These are phyloP conservation scores for Clarireedia monteithiana DNA, from an alignment of 2,329 filamentous ascomycete species.

Conservation along the genomic window DNA sequence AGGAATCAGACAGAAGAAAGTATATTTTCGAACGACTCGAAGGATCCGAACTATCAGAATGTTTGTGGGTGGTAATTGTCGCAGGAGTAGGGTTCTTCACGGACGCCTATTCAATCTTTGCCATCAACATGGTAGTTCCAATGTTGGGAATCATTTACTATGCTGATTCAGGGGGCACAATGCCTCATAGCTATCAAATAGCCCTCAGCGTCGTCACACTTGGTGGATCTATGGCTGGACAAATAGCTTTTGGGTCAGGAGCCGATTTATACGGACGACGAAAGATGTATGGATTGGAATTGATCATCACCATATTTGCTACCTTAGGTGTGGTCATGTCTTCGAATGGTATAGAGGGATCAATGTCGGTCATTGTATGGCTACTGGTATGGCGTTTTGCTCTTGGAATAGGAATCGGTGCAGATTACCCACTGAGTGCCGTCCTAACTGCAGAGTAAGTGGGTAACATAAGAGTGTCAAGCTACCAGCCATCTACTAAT, in stretches of 20 bases:
- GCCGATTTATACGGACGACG: slow-evolving; percentile 69
- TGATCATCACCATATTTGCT: slow-evolving; percentile 57
- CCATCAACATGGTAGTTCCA: slow-evolving; percentile 63
- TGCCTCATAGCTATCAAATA: slow-evolving; percentile 46
- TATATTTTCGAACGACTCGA: slow-evolving; percentile 20
- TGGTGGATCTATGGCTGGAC: slow-evolving; percentile 70
- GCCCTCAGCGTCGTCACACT: slow-evolving; percentile 75
- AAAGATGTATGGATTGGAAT: slow-evolving; percentile 72
- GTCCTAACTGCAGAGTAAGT: slow-evolving; percentile 61
- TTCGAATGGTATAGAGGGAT: slow-evolving; percentile 50
- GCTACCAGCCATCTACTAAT: not conserved
- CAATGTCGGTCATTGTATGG: slow-evolving; percentile 50
- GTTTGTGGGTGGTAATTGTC: slow-evolving; percentile 36
- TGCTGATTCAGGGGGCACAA: slow-evolving; percentile 24
- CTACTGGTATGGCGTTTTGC: slow-evolving; percentile 68
- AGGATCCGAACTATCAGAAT: slow-evolving; percentile 17
- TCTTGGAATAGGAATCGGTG: slow-evolving; percentile 70
- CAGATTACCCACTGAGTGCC: slow-evolving; percentile 69
- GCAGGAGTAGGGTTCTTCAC: slow-evolving; percentile 78
- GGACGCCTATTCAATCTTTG: slow-evolving; percentile 74
- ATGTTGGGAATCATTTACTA: slow-evolving; percentile 61
- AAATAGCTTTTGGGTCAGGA: slow-evolving; percentile 67
- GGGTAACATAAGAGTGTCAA: not conserved
- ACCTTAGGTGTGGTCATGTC: slow-evolving; percentile 38
- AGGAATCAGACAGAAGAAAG: slow-evolving; percentile 19